Percentiles rank a stretch among this genome's conserved stretches.
phyloP scores from a whole-genome alignment of 2,329 filamentous ascomycete genomes.

The Cercospora brassicicola region DNA sequence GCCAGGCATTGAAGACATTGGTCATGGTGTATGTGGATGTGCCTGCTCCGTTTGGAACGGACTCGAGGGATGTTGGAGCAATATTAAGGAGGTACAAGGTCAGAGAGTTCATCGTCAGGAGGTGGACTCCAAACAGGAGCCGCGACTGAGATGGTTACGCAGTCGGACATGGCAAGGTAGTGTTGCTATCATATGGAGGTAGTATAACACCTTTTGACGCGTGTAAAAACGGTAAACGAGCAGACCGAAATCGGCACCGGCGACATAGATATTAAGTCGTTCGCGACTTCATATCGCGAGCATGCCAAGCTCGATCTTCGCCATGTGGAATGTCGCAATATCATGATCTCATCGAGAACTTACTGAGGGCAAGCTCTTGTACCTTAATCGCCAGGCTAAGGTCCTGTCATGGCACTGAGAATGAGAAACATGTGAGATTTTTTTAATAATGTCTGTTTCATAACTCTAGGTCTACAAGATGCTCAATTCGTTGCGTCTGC shows the following conservation, averaged over 20 bases:
- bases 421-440: no score
- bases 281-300: neutral
- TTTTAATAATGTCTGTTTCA: neutral
- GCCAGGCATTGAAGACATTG: slow-evolving; percentile 85
- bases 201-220: no score
- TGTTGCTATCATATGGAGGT: no score
- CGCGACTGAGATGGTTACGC: slow-evolving; percentile 49
- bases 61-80: slow-evolving; percentile 57
- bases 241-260: no score
- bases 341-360: no score
- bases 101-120: slow-evolving; percentile 74
- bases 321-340: no score
- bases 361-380: neutral
- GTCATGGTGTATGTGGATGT: slow-evolving; percentile 90
- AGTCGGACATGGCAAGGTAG: no score
- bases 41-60: slow-evolving; percentile 62
- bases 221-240: no score
- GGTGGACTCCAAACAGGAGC: slow-evolving; percentile 83
- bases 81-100: slow-evolving; percentile 71
- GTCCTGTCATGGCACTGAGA: neutral
- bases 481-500: neutral
- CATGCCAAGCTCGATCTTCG: neutral
- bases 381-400: neutral
- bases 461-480: neutral
- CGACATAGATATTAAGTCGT: no score